phyloP scores from a whole-genome alignment of 148 eudicot genomes.

The Simmondsia chinensis region DNA sequence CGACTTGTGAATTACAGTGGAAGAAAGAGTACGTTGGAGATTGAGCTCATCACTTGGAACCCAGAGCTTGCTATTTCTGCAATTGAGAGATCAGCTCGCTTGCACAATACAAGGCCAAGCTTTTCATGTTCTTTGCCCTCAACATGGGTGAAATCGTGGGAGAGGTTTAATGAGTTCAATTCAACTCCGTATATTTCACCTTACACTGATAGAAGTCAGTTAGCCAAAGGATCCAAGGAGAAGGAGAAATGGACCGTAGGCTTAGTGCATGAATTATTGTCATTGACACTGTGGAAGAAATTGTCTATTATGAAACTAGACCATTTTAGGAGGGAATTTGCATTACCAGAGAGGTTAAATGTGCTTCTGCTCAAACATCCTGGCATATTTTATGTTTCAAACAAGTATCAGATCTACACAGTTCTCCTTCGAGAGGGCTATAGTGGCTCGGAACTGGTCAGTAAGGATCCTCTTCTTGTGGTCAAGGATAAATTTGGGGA shows the following conservation, averaged over 20 bases:
- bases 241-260: conserved; percentile 69
- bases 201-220: conserved; percentile 28
- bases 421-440: conserved; percentile 84
- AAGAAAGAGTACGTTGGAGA: conserved; percentile 71
- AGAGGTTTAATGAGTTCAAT: conserved; percentile 69
- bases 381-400: conserved; percentile 83
- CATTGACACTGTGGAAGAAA: conserved; percentile 84
- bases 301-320: conserved; percentile 60
- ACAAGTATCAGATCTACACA: conserved; percentile 69
- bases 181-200: conserved; percentile 85
- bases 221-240: conserved; percentile 61
- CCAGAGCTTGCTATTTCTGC: conserved; percentile 61
- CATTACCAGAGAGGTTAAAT: conserved; percentile 68
- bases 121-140: conserved; percentile 70
- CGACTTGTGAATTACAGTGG: conserved; percentile 72
- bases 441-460: conserved; percentile 54
- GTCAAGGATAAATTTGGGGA: conserved; percentile 90
- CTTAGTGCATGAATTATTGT: conserved; percentile 75
- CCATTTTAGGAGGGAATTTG: conserved; percentile 69
- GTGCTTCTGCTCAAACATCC: conserved; percentile 75
- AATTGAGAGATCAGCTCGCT: conserved; percentile 38
- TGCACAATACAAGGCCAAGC: conserved; percentile 37
- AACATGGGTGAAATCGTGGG: conserved; percentile 80
- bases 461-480: conserved; percentile 74
- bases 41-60: conserved; percentile 72